These are phyloP conservation scores for Candolleomyces aberdarensis DNA, from an alignment of 768 basidiomycete species.

Conservation along the genomic window DNA sequence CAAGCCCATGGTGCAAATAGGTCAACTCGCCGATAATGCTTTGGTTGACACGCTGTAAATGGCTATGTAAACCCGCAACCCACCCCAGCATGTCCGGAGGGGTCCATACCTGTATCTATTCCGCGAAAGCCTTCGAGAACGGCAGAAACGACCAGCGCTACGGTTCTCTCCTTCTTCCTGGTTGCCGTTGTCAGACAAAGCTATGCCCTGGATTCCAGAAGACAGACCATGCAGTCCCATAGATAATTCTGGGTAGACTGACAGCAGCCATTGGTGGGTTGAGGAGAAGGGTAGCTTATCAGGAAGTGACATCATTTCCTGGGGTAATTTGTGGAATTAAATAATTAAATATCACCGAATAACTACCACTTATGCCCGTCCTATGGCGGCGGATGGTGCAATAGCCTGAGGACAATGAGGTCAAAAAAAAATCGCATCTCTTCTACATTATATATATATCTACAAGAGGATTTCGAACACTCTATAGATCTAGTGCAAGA, in stretches of 20 bases:
- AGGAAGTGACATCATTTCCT: not conserved
- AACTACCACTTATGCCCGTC: no score
- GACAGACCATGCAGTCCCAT: slow-evolving; percentile 59
- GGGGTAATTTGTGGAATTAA: not conserved
- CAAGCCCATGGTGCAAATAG: not conserved
- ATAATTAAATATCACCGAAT: no score
- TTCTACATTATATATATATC: no score
- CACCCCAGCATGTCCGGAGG: no score
- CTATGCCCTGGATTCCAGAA: not conserved
- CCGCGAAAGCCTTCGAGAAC: slow-evolving; percentile 76
- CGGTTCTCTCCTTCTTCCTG: slow-evolving; percentile 79
- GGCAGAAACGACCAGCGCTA: slow-evolving; percentile 64
- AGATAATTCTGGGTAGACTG: slow-evolving; percentile 39
- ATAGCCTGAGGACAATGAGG: no score
- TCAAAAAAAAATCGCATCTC: no score
- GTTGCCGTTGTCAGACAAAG: not conserved
- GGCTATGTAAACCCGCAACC: no score
- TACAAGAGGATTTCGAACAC: no score
- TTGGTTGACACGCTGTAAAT: slow-evolving; percentile 58
- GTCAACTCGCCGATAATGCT: slow-evolving; percentile 59
- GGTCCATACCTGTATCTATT: slow-evolving; percentile 68
- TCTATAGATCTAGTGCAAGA: no score
- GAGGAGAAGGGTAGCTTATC: no score
- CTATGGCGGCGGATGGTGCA: no score
- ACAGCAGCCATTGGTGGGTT: not conserved